These are phyloP conservation scores for Alloteropsis angusta DNA, from an alignment of 202 grass and related monocot species.

Conservation along the genomic window DNA sequence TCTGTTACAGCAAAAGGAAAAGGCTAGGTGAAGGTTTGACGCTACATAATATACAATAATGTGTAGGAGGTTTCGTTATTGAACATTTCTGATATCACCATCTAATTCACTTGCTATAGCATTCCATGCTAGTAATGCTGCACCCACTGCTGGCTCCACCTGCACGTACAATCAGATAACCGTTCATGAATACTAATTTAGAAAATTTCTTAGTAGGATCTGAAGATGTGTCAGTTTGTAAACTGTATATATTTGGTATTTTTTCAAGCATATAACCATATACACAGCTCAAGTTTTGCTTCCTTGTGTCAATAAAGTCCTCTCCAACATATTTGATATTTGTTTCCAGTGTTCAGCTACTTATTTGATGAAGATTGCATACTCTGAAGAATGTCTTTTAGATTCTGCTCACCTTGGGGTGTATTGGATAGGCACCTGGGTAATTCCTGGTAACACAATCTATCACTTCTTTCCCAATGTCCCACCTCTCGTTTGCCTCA, in stretches of 20 bases:
- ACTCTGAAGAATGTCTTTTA: slow-evolving; percentile 12
- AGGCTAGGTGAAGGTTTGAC: slow-evolving; percentile 6
- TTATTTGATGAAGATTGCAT: neutral
- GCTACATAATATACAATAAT: slow-evolving; percentile 31
- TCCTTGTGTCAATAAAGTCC: neutral
- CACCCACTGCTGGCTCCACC: slow-evolving; percentile 73
- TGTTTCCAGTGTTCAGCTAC: neutral
- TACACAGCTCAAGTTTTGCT: neutral
- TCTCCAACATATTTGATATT: neutral
- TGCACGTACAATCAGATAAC: slow-evolving; percentile 34
- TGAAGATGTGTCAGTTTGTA: neutral
- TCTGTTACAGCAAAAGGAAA: slow-evolving; percentile 25
- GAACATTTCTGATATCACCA: slow-evolving; percentile 2
- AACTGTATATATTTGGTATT: neutral
- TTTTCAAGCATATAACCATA: neutral
- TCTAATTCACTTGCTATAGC: slow-evolving; percentile 40
- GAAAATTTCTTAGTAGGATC: neutral
- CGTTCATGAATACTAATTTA: slow-evolving; percentile 2
- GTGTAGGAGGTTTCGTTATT: neutral
- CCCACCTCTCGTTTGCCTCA: slow-evolving; percentile 63
- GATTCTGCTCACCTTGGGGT: slow-evolving; percentile 48
- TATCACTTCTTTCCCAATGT: slow-evolving; percentile 77
- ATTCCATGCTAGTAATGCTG: slow-evolving; percentile 64
- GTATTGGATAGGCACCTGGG: slow-evolving; percentile 62
- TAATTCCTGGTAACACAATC: slow-evolving; percentile 48